Conservation (phyloP, 2,329 filamentous ascomycete genomes). For the Monilinia laxa region DNA sequence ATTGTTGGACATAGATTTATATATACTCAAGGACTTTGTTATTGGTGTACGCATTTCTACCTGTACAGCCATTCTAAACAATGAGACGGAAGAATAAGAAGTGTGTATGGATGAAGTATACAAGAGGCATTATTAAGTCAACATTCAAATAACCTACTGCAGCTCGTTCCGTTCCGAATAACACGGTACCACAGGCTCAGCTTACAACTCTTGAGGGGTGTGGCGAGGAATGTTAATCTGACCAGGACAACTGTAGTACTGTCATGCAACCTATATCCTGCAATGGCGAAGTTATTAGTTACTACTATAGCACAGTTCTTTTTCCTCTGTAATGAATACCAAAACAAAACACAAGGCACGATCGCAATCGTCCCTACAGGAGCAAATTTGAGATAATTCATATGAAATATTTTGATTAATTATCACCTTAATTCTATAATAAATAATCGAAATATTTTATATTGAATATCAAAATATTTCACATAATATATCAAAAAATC, state of each 20-base stretch:
- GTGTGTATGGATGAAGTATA: background rate
- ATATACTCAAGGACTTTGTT: too few relatives aligned
- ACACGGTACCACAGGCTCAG: background rate
- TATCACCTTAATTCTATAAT: too few relatives aligned
- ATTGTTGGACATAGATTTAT: too few relatives aligned
- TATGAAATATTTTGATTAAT: too few relatives aligned
- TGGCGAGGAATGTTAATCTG: background rate
- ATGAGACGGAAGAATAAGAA: too few relatives aligned
- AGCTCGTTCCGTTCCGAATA: background rate
- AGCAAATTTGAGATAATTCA: too few relatives aligned
- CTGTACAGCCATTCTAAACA: too few relatives aligned
- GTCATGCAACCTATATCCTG: background rate
- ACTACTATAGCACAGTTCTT: background rate
- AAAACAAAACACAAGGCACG: background rate
- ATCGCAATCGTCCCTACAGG: background rate
- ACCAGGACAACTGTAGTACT: background rate
- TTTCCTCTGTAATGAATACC: background rate
- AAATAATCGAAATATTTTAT: too few relatives aligned
- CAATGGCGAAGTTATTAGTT: background rate
- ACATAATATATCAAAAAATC: too few relatives aligned
- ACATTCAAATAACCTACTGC: background rate
- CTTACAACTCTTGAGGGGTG: conserved; percentile 3
- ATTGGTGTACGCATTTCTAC: too few relatives aligned
- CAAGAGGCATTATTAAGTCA: background rate
- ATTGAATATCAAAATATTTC: too few relatives aligned